These are phyloP conservation scores for Podaxis sp. DNA, from an alignment of 768 basidiomycete species.

Conservation along the genomic window DNA sequence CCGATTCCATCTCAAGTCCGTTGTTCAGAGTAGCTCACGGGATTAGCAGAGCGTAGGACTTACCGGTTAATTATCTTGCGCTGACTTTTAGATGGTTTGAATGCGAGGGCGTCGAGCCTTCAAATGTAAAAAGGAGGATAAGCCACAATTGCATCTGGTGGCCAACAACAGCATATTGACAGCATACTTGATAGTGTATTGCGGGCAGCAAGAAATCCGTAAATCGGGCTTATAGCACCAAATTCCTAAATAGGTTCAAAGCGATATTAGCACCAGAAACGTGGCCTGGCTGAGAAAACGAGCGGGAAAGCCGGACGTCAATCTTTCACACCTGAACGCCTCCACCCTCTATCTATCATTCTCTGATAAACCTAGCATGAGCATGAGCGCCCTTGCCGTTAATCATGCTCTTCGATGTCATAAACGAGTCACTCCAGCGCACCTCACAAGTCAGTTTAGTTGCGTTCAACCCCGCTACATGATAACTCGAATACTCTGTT, in stretches of 20 bases:
- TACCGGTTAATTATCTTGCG: constrained; percentile 74
- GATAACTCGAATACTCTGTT: constrained; percentile 37
- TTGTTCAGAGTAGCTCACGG: background rate
- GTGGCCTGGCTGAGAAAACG: background rate
- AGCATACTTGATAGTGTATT: constrained; percentile 85
- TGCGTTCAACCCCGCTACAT: constrained; percentile 50
- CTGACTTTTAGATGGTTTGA: constrained; percentile 73
- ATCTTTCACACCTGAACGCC: constrained; percentile 58
- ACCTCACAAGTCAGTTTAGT: constrained; percentile 56
- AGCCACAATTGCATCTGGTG: constrained; percentile 20
- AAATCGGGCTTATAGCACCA: constrained; percentile 91
- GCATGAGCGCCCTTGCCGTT: background rate
- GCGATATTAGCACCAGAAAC: background rate
- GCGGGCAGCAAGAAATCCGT: constrained; percentile 82
- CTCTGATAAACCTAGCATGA: constrained; percentile 64
- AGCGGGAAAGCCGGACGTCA: background rate
- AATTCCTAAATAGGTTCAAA: constrained; percentile 32
- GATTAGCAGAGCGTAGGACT: constrained; percentile 11
- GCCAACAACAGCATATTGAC: no score
- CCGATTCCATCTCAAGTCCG: constrained; percentile 65
- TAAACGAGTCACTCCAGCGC: constrained; percentile 16
- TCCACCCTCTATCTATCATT: constrained; percentile 87
- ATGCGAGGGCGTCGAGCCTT: constrained; percentile 66
- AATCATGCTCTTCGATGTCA: background rate
- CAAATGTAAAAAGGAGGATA: background rate